Conservation (phyloP, 2,329 filamentous ascomycete genomes). For the Aspergillus caelatus region DNA sequence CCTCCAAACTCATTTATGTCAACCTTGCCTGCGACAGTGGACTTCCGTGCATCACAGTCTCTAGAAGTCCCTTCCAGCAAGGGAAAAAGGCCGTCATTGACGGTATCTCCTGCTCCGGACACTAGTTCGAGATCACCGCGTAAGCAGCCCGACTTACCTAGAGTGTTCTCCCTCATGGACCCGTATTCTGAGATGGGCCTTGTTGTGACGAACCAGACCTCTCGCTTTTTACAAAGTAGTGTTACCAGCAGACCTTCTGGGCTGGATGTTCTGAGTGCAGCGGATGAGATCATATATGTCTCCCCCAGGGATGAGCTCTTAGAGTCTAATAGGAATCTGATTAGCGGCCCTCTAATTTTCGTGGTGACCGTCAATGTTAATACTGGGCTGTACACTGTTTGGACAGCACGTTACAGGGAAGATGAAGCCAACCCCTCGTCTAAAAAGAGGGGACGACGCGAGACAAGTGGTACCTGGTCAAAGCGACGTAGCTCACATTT, state of each 20-base stretch:
- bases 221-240: conserved; percentile 34
- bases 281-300: conserved; percentile 83
- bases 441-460: conserved; percentile 49
- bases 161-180: conserved; percentile 81
- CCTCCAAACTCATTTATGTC: conserved; percentile 84
- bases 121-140: conserved; percentile 60
- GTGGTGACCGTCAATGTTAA: conserved; percentile 81
- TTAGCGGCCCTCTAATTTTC: conserved; percentile 64
- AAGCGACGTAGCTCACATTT: conserved; percentile 69
- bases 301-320: conserved; percentile 63
- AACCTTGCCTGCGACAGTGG: conserved; percentile 57
- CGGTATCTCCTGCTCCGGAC: conserved; percentile 54
- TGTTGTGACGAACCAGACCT: conserved; percentile 62
- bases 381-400: conserved; percentile 77
- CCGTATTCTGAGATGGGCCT: conserved; percentile 84
- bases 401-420: conserved; percentile 77
- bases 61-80: conserved; percentile 36
- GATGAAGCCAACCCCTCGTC: conserved; percentile 58
- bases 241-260: conserved; percentile 29
- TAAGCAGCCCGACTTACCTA: conserved; percentile 57
- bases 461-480: conserved; percentile 65
- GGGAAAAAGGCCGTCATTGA: conserved; percentile 50
- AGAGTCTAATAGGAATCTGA: conserved; percentile 28
- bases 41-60: conserved; percentile 37
- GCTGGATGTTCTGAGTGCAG: conserved; percentile 67